These are phyloP conservation scores for Claviceps sp. DNA, from an alignment of 2,329 filamentous ascomycete genomes.

Conservation along the genomic window DNA sequence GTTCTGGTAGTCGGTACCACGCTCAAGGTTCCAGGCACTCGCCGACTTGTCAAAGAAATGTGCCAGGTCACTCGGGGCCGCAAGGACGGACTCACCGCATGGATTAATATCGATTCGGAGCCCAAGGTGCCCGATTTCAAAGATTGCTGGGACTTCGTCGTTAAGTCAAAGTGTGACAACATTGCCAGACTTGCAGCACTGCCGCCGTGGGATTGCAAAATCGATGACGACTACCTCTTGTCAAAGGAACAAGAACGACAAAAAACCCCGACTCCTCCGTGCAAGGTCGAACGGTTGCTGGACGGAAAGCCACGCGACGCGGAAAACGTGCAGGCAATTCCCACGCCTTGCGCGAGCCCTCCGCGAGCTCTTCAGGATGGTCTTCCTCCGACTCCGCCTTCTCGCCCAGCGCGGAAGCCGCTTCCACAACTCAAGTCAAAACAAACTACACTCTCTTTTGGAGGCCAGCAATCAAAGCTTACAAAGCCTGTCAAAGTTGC, in stretches of 20 bases:
- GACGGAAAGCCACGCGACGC: conserved; percentile 26
- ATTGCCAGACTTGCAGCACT: conserved; percentile 61
- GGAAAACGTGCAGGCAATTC: conserved; percentile 35
- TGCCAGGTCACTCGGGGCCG: conserved; percentile 74
- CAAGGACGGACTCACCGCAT: conserved; percentile 75
- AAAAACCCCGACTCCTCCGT: conserved; percentile 15
- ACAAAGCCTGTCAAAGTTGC: conserved; percentile 10
- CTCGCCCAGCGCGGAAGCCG: conserved; percentile 30
- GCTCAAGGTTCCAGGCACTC: conserved; percentile 85
- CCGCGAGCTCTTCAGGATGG: conserved; percentile 21
- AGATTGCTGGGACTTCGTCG: conserved; percentile 84
- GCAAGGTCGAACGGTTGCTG: conserved; percentile 10
- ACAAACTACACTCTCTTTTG: conserved; percentile 39
- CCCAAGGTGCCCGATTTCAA: conserved; percentile 76
- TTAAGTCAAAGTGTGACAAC: conserved; percentile 77
- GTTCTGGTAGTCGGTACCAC: conserved; percentile 92
- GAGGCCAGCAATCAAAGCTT: conserved; percentile 10
- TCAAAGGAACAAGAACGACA: conserved; percentile 31
- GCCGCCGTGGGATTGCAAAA: conserved; percentile 42
- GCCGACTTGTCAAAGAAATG: conserved; percentile 80
- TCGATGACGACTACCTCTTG: conserved; percentile 36
- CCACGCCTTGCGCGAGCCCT: conserved; percentile 45
- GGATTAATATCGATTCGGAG: conserved; percentile 84
- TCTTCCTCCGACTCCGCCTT: conserved; percentile 22
- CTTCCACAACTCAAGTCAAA: conserved; percentile 32